Base-by-base conservation (phyloP, 257 asterid species). In the Haberlea rhodopensis region DNA sequence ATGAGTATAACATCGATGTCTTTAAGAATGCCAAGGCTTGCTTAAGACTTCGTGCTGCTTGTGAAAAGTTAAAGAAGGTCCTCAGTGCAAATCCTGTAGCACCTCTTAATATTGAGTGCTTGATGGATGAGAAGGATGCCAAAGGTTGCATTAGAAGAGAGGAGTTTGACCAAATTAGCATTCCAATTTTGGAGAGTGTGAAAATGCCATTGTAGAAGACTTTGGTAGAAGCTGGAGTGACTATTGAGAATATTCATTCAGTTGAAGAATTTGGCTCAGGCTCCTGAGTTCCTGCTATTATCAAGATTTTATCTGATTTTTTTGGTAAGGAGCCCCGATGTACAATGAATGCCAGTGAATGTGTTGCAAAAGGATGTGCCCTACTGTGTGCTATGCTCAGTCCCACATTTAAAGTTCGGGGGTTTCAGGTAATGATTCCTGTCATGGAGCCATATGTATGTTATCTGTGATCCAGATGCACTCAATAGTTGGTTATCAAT, bases 321-420 rank as follows among this genome's bases (percentile, higher is more conserved):
- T 92, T 92, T 19, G 87, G 89, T 15, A 84, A 81, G 82, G 97
- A 92, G 73, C 98, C 97, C 6, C 79, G 94, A 63, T 95, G 98
- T 11, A 92, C 98, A 54, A 92, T 89, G 96, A 92, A 92, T 73
- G 98, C 97, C 20, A 89, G 97, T 59, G 98, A 92, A 75, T 92
- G 96, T 75, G 96, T 92, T 62, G 91, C 97, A 37, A 92, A 92
- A 77, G 98, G 98, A 6, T 71, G 83, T 74, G 98, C 97, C 28
- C 60, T 92, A 65, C 82, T 89, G 60, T 87, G 97, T 69, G 98
- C 97, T 43, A 89, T 89, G 49, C 91, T 89, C 18, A 87, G 97
- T 46, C 97, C 96, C 18, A 89, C 94, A 18, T 89, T 89, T 68
- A 87, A 87, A 85, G 97, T 87, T 71, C 80, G 94, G 57, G 97